Conservation (phyloP, 2,329 filamentous ascomycete species). For the Thielaviopsis euricoi region DNA sequence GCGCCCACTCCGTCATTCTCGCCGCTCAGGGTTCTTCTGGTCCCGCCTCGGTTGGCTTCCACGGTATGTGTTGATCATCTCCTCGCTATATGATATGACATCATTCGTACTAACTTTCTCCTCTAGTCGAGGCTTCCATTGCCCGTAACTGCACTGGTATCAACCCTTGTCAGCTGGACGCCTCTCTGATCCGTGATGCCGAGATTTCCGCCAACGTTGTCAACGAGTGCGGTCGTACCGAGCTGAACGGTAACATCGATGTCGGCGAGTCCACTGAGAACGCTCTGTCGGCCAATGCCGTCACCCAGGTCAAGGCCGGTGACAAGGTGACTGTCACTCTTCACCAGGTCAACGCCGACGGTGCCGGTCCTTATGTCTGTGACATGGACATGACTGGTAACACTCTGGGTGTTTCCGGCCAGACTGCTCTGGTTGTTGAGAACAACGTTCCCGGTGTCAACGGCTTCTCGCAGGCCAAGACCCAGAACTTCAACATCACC, state of each 20-base stretch:
- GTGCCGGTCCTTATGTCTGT: conserved; percentile 37
- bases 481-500: conserved; percentile 38
- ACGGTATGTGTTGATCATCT: conserved; percentile 19
- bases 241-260: conserved; percentile 44
- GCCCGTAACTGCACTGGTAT: conserved; percentile 47
- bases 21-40: conserved; percentile 28
- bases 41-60: conserved; percentile 31
- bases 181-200: conserved; percentile 44
- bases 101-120: conserved; percentile 1
- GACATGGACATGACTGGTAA: conserved; percentile 34
- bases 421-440: conserved; percentile 30
- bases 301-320: conserved; percentile 34
- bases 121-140: conserved; percentile 32
- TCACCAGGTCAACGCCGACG: conserved; percentile 38
- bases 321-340: conserved; percentile 27
- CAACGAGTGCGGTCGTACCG: conserved; percentile 46
- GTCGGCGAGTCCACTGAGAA: conserved; percentile 39
- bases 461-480: conserved; percentile 39
- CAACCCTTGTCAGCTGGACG: conserved; percentile 49
- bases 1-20: conserved; percentile 31
- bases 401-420: conserved; percentile 19
- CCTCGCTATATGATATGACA: background rate
- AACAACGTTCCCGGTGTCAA: conserved; percentile 44
- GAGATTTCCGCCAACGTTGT: conserved; percentile 35
- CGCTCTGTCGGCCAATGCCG: conserved; percentile 25